phyloP scores from a whole-genome alignment of 2,329 filamentous ascomycete species.

The Thelonectria blattea region DNA sequence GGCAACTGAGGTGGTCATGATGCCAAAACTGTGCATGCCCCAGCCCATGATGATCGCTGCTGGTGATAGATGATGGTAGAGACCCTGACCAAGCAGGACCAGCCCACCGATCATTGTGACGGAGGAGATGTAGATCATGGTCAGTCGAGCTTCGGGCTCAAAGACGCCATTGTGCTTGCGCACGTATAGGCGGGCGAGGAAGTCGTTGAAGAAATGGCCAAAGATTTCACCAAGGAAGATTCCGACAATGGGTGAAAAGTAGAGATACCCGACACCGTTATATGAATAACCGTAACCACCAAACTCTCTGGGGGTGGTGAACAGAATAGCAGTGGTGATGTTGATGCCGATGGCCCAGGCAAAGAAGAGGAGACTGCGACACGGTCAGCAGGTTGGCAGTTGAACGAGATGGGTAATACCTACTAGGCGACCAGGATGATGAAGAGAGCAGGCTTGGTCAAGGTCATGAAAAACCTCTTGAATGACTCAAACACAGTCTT shows the following conservation, averaged over 20 bases:
- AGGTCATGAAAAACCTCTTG: slow-evolving; percentile 23
- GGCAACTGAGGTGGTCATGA: slow-evolving; percentile 57
- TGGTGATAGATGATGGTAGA: slow-evolving; percentile 50
- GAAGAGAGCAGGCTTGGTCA: slow-evolving; percentile 24
- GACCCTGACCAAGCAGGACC: slow-evolving; percentile 58
- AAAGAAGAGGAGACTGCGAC: slow-evolving; percentile 43
- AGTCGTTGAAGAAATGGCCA: slow-evolving; percentile 64
- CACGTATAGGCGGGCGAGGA: slow-evolving; percentile 52
- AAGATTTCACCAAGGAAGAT: slow-evolving; percentile 58
- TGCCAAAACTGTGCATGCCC: slow-evolving; percentile 61
- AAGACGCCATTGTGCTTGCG: slow-evolving; percentile 56
- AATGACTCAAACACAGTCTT: slow-evolving; percentile 12
- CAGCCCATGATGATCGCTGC: slow-evolving; percentile 42
- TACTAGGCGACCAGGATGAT: slow-evolving; percentile 23
- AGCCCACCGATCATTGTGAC: slow-evolving; percentile 57
- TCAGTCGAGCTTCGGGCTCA: slow-evolving; percentile 61
- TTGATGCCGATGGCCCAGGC: slow-evolving; percentile 62
- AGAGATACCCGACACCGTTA: slow-evolving; percentile 59
- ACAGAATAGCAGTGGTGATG: slow-evolving; percentile 59
- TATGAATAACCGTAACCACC: slow-evolving; percentile 58
- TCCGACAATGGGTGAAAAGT: slow-evolving; percentile 63
- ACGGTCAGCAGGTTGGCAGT: background rate
- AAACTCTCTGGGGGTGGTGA: slow-evolving; percentile 38
- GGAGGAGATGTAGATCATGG: slow-evolving; percentile 53
- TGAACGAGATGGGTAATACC: background rate